Percentiles rank a stretch among this genome's conserved stretches.
Conservation (phyloP, 78 protist genomes). For the Dictyostelium citrinum region DNA sequence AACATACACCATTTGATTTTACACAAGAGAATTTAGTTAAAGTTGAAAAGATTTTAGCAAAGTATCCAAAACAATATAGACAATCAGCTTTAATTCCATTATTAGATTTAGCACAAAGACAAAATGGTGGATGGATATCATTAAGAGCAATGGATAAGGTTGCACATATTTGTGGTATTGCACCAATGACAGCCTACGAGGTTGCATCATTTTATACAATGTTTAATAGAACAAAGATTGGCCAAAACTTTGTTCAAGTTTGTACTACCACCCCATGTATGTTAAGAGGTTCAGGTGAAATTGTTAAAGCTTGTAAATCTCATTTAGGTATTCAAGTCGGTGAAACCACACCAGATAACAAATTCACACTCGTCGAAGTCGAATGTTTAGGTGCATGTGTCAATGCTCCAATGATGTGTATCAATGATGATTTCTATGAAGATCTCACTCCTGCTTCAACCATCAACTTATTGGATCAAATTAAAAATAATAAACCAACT, state of each 20-base stretch:
- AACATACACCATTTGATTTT: conserved; percentile 91
- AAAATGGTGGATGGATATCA: conserved; percentile 97
- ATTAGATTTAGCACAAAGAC: conserved; percentile 96
- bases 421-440: conserved; percentile 90
- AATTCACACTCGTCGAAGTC: conserved; percentile 94
- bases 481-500: conserved; percentile 29
- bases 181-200: conserved; percentile 95
- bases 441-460: conserved; percentile 58
- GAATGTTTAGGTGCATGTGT: conserved; percentile 99
- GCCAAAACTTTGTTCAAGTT: conserved; percentile 85
- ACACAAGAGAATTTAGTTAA: conserved; percentile 80
- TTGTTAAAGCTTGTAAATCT: conserved; percentile 65
- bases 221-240: conserved; percentile 91
- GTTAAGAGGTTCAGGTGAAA: conserved; percentile 91
- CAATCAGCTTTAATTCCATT: conserved; percentile 91
- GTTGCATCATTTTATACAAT: conserved; percentile 98
- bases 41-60: conserved; percentile 61
- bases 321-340: conserved; percentile 55
- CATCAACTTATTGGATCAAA: conserved; percentile 27
- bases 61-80: conserved; percentile 84
- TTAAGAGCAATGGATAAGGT: conserved; percentile 96
- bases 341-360: conserved; percentile 88
- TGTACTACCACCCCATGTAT: conserved; percentile 98
- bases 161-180: conserved; percentile 89
- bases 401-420: conserved; percentile 97